These are phyloP conservation scores for Monascus ruber DNA, from an alignment of 2,329 filamentous ascomycete species.

Conservation along the genomic window DNA sequence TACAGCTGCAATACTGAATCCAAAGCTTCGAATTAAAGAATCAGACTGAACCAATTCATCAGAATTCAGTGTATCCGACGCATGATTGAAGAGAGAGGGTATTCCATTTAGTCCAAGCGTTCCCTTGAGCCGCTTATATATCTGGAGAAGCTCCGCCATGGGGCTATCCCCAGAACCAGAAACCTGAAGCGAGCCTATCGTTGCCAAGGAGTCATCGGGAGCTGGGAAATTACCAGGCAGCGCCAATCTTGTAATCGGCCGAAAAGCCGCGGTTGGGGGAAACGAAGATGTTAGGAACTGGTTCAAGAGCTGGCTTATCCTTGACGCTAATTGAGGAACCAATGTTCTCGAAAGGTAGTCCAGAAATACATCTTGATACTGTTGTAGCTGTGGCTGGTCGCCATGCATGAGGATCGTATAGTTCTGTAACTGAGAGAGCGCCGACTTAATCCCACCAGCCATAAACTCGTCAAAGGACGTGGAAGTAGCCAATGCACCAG, in stretches of 20 bases:
- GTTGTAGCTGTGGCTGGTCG: constrained; percentile 19
- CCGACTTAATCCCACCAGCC: constrained; percentile 43
- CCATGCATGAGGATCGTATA: constrained; percentile 30
- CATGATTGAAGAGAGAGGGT: constrained; percentile 34
- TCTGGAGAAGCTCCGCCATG: constrained; percentile 39
- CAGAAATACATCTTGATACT: constrained; percentile 38
- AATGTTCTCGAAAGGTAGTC: constrained; percentile 42
- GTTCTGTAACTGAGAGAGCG: constrained; percentile 39
- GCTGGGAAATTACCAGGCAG: constrained; percentile 30
- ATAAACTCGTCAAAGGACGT: constrained; percentile 59
- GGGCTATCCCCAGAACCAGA: constrained; percentile 20
- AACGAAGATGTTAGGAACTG: constrained; percentile 18
- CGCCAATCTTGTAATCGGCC: constrained; percentile 16
- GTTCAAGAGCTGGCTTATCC: constrained; percentile 24
- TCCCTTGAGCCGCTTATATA: constrained; percentile 46
- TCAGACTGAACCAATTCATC: constrained; percentile 40
- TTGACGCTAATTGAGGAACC: constrained; percentile 38
- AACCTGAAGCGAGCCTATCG: constrained; percentile 20
- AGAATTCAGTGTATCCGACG: constrained; percentile 25
- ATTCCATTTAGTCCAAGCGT: constrained; percentile 43
- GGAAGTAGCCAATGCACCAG: constrained; percentile 54
- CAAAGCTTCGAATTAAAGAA: constrained; percentile 44
- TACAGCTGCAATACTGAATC: constrained; percentile 73
- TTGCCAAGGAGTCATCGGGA: constrained; percentile 17
- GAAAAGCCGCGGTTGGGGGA: constrained; percentile 17